phyloP scores from a whole-genome alignment of 2,329 filamentous ascomycete species.

The Podosphaera xanthii region DNA sequence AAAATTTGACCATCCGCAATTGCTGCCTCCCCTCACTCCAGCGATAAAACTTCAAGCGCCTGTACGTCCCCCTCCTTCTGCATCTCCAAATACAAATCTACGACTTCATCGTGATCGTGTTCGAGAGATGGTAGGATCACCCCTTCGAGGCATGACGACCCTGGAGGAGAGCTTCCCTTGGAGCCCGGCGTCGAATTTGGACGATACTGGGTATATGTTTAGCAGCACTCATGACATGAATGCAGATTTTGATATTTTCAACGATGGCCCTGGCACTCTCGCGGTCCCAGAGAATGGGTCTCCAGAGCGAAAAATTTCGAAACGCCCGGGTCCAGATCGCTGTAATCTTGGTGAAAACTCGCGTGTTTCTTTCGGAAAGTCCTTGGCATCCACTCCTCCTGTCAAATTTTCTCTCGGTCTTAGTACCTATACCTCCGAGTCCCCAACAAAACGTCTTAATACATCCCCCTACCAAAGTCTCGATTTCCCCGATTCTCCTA shows the following conservation, averaged over 20 bases:
- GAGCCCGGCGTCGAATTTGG: conserved; percentile 44
- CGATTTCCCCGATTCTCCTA: conserved; percentile 4
- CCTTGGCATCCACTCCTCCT: not conserved
- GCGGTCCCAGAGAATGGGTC: conserved; percentile 33
- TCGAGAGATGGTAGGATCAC: conserved; percentile 58
- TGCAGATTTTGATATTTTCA: conserved; percentile 39
- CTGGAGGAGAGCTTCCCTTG: conserved; percentile 31
- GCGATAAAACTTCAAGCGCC: conserved; percentile 56
- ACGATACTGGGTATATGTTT: conserved; percentile 32
- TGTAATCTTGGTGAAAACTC: conserved; percentile 17
- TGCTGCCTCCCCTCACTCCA: conserved; percentile 61
- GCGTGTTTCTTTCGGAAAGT: not conserved
- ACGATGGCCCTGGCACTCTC: conserved; percentile 21
- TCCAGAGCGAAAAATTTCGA: conserved; percentile 40
- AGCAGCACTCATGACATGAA: conserved; percentile 20
- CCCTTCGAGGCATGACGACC: conserved; percentile 31
- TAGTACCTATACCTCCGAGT: not conserved
- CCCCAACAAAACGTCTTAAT: not conserved
- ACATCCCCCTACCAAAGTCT: not conserved
- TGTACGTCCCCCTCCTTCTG: conserved; percentile 38
- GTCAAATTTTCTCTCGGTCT: not conserved
- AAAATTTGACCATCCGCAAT: conserved; percentile 26
- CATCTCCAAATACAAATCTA: conserved; percentile 82
- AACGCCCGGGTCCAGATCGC: conserved; percentile 36
- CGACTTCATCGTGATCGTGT: conserved; percentile 72